phyloP scores from a whole-genome alignment of 1,284 basidiomycete genomes.

The Dichomitus squalens region DNA sequence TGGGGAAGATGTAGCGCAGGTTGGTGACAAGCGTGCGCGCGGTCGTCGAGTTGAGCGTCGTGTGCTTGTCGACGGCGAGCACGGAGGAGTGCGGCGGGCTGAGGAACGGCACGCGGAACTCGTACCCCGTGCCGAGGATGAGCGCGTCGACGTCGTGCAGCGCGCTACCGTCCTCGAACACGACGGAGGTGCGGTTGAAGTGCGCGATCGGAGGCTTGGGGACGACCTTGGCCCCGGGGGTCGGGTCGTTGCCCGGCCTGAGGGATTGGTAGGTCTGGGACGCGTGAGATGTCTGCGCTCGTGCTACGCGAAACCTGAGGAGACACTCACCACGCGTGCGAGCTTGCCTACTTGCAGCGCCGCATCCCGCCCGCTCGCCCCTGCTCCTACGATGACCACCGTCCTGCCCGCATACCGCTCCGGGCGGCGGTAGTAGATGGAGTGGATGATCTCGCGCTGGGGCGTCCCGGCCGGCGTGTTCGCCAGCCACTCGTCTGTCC shows the following conservation, averaged over 20 bases:
- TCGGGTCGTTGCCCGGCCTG: slow-evolving; percentile 26
- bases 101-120: slow-evolving; percentile 55
- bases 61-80: slow-evolving; percentile 23
- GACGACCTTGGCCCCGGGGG: slow-evolving; percentile 34
- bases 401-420: slow-evolving; percentile 43
- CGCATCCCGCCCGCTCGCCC: slow-evolving; percentile 52
- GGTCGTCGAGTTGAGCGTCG: slow-evolving; percentile 29
- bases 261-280: slow-evolving; percentile 41
- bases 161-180: slow-evolving; percentile 49
- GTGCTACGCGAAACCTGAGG: too few relatives aligned
- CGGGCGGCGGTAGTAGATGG: slow-evolving; percentile 56
- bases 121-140: slow-evolving; percentile 58
- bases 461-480: slow-evolving; percentile 28
- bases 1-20: slow-evolving; percentile 54
- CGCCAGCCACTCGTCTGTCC: slow-evolving; percentile 50
- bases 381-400: slow-evolving; percentile 54
- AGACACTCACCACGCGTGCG: slow-evolving; percentile 43
- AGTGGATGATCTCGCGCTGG: slow-evolving; percentile 47
- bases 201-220: slow-evolving; percentile 48
- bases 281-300: not conserved
- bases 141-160: slow-evolving; percentile 46
- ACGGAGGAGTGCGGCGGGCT: slow-evolving; percentile 33
- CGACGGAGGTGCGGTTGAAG: slow-evolving; percentile 46
- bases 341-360: slow-evolving; percentile 43
- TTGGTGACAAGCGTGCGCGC: slow-evolving; percentile 45